A percentile compares a stretch with the other conserved stretches of the same genome.
phyloP scores from a whole-genome alignment of 805 yeast genomes.

The Myxozyma mucilagina region DNA sequence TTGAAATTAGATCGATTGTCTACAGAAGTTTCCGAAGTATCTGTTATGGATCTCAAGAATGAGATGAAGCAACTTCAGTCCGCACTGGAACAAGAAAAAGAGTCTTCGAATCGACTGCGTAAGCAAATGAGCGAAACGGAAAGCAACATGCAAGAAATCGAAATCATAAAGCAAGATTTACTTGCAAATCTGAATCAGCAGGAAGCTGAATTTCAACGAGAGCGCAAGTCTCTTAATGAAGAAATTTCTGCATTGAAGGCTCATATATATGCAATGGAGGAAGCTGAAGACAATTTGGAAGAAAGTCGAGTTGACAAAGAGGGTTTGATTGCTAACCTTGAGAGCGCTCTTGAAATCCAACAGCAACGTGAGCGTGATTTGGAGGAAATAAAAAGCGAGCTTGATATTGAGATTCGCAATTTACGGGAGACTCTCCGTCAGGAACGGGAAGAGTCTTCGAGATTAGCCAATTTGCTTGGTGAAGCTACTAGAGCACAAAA shows the following conservation, averaged over 20 bases:
- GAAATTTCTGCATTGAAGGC: slow-evolving; percentile 52
- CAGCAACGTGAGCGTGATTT: slow-evolving; percentile 39
- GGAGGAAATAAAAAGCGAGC: slow-evolving; percentile 13
- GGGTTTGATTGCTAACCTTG: slow-evolving; percentile 27
- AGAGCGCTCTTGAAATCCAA: slow-evolving; percentile 33
- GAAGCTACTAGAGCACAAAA: slow-evolving; percentile 1
- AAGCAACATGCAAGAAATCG: slow-evolving; percentile 35
- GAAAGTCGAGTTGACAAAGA: slow-evolving; percentile 24
- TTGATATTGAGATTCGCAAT: slow-evolving; percentile 22
- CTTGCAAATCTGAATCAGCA: slow-evolving; percentile 67
- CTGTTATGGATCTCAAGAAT: slow-evolving; percentile 5
- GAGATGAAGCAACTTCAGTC: slow-evolving; percentile 16
- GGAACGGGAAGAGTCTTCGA: slow-evolving; percentile 13
- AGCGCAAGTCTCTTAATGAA: slow-evolving; percentile 50
- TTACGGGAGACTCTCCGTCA: slow-evolving; percentile 18
- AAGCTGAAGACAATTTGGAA: slow-evolving; percentile 36
- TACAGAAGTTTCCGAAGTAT: background rate
- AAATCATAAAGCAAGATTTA: slow-evolving; percentile 58
- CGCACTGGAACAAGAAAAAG: slow-evolving; percentile 45
- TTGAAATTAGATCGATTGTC: background rate
- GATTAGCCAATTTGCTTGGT: slow-evolving; percentile 1
- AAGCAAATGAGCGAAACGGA: slow-evolving; percentile 38
- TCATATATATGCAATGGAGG: slow-evolving; percentile 54
- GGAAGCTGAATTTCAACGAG: slow-evolving; percentile 59
- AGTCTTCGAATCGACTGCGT: slow-evolving; percentile 48